These are phyloP conservation scores for Penicillium sp. DNA, from an alignment of 2,329 filamentous ascomycete genomes.

Conservation along the genomic window DNA sequence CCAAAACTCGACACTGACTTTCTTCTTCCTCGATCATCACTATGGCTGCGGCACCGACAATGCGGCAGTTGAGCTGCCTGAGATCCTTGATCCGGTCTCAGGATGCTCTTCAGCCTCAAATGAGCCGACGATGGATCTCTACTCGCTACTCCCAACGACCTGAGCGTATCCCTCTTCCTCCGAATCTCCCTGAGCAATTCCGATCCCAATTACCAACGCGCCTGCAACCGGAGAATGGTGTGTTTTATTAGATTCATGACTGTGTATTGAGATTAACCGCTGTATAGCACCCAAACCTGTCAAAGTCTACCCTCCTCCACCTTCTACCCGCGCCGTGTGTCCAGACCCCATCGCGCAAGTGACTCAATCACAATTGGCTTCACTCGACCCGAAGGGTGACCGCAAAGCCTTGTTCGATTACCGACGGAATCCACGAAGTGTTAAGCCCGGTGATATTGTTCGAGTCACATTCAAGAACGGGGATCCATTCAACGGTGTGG, in stretches of 20 bases:
- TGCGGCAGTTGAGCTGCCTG: slow-evolving; percentile 65
- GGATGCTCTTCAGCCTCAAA: slow-evolving; percentile 50
- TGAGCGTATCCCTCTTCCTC: slow-evolving; percentile 37
- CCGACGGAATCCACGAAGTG: slow-evolving; percentile 67
- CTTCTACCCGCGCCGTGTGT: slow-evolving; percentile 33
- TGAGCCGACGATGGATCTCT: slow-evolving; percentile 46
- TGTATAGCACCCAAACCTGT: slow-evolving; percentile 45
- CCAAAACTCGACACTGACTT: slow-evolving; percentile 26
- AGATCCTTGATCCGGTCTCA: slow-evolving; percentile 54
- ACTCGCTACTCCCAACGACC: slow-evolving; percentile 45
- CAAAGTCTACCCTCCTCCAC: slow-evolving; percentile 48
- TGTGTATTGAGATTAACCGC: too few species aligned
- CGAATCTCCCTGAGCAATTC: slow-evolving; percentile 40
- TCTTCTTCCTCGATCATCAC: slow-evolving; percentile 35
- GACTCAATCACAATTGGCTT: slow-evolving; percentile 60
- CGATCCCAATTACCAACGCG: slow-evolving; percentile 40
- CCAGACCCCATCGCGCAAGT: slow-evolving; percentile 63
- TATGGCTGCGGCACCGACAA: slow-evolving; percentile 56
- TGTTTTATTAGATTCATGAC: slow-evolving; percentile 3
- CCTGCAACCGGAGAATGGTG: slow-evolving; percentile 37
- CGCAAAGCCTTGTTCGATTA: slow-evolving; percentile 73
- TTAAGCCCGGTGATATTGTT: slow-evolving; percentile 80
- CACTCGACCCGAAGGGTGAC: slow-evolving; percentile 78
- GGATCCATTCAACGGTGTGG: slow-evolving; percentile 85
- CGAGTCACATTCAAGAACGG: slow-evolving; percentile 78